These are phyloP conservation scores for Solanum corneliomulleri DNA, from an alignment of 257 asterid genomes.

Conservation along the genomic window DNA sequence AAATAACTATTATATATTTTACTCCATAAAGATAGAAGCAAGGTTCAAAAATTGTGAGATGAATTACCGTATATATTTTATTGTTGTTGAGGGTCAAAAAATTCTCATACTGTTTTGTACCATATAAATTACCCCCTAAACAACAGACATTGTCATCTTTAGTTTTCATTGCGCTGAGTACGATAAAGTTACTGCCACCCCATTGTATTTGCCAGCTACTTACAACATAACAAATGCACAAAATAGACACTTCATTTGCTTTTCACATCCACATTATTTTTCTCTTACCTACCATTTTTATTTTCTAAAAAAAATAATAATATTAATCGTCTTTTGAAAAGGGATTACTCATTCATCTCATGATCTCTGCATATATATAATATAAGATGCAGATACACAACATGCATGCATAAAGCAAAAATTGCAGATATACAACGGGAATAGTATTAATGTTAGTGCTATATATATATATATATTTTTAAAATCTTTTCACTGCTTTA, in stretches of 20 bases:
- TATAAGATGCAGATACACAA: background rate
- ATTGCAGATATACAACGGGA: background rate
- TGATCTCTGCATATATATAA: background rate
- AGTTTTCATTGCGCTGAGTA: background rate
- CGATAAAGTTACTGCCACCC: background rate
- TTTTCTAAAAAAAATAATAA: too few species aligned
- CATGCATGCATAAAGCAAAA: background rate
- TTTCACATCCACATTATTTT: background rate
- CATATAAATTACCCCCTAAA: background rate
- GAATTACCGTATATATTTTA: too few species aligned
- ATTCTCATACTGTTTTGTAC: background rate
- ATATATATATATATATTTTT: background rate
- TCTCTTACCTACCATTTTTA: background rate
- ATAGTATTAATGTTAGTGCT: background rate
- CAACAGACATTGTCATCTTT: background rate
- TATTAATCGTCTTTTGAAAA: background rate
- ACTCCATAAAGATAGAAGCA: rapidly evolving
- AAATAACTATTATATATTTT: too few species aligned
- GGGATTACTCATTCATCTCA: background rate
- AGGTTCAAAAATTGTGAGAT: rapidly evolving
- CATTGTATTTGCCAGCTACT: slow-evolving; percentile 1
- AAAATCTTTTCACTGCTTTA: background rate
- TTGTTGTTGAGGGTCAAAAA: background rate
- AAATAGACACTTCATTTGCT: background rate
- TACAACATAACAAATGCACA: background rate